phyloP scores from a whole-genome alignment of 78 protist genomes.

The slime mould (Dictyostelium discoideum) region DNA sequence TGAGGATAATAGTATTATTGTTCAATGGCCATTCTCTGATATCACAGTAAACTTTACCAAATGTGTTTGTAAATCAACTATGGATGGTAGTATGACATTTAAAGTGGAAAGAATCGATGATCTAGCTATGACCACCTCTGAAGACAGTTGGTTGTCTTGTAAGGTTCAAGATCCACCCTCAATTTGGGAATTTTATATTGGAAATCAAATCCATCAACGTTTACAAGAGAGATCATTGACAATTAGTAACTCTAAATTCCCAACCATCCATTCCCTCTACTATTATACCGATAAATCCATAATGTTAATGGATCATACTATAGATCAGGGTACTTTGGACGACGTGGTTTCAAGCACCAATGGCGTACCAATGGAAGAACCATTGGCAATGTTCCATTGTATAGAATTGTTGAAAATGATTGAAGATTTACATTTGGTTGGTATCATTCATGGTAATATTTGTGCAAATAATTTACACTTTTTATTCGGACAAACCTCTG shows the following conservation, averaged over 20 bases:
- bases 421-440: slow-evolving; percentile 54
- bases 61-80: not conserved
- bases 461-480: slow-evolving; percentile 71
- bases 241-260: not conserved
- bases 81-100: not conserved
- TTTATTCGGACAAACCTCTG: not conserved
- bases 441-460: slow-evolving; percentile 85
- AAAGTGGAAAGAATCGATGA: slow-evolving; percentile 11
- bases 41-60: not conserved
- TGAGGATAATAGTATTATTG: not conserved
- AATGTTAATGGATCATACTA: not conserved
- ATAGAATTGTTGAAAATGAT: slow-evolving; percentile 79
- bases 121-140: not conserved
- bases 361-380: slow-evolving; percentile 33
- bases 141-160: not conserved
- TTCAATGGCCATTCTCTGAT: not conserved
- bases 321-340: not conserved
- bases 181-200: slow-evolving; percentile 39
- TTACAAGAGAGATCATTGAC: not conserved
- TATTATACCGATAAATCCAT: slow-evolving; percentile 18
- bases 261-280: not conserved
- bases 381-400: slow-evolving; percentile 82
- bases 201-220: slow-evolving; percentile 4
- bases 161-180: slow-evolving; percentile 33
- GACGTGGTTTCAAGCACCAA: not conserved